A percentile compares a stretch with the other conserved stretches of the same genome.
phyloP scores from a whole-genome alignment of 345 rosid genomes.

The Passiflora organensis region DNA sequence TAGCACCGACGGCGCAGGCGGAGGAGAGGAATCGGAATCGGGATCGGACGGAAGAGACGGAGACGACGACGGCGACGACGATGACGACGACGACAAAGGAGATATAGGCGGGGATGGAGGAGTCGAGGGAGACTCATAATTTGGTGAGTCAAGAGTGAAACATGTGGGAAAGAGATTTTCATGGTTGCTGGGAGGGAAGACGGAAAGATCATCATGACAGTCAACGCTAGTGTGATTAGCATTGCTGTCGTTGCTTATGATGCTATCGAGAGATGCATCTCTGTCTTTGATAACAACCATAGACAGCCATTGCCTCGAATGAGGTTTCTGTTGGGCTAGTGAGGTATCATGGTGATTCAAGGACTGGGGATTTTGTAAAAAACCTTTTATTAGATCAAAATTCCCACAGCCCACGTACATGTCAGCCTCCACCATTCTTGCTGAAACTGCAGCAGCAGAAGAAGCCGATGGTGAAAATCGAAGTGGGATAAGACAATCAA shows the following conservation, averaged over 20 bases:
- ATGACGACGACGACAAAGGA: neutral
- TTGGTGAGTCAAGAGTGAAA: neutral
- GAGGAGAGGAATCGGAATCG: neutral
- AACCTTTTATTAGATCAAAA: neutral
- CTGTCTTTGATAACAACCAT: constrained; percentile 2
- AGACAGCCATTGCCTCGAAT: neutral
- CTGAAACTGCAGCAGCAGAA: too few relatives aligned
- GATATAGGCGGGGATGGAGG: neutral
- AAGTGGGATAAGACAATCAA: too few relatives aligned
- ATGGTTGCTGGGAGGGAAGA: constrained; percentile 1
- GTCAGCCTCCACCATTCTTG: neutral
- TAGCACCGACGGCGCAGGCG: neutral
- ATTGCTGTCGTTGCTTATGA: neutral
- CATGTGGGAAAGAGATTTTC: neutral
- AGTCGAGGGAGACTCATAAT: neutral
- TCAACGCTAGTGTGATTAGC: neutral
- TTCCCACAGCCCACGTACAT: neutral
- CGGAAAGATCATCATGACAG: neutral
- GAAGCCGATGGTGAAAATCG: too few relatives aligned
- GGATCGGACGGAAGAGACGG: too few relatives aligned
- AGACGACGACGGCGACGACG: neutral
- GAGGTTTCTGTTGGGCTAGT: too few relatives aligned
- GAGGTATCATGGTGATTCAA: neutral
- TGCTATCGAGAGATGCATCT: neutral
- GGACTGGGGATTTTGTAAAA: neutral